Evolutionary conservation across 495 filamentous ascomycete species (phyloP).

Genomic region (Penicillium riverlandense): DNA sequence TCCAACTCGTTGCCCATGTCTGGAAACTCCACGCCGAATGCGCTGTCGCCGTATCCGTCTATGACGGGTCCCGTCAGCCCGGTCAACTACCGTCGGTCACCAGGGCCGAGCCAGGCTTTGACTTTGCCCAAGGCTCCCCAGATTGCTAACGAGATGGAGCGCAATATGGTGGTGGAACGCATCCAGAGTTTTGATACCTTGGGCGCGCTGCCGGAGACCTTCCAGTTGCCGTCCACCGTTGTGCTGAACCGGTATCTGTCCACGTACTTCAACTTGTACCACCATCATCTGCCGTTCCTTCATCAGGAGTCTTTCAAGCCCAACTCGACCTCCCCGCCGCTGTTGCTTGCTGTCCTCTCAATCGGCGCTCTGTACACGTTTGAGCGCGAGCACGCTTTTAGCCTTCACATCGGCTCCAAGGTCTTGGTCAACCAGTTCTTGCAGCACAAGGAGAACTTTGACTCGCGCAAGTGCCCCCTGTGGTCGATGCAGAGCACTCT

Average conservation of each 20-base stretch:
- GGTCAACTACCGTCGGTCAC: constrained; percentile 60
- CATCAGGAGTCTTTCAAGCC: constrained; percentile 89
- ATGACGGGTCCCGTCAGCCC: constrained; percentile 68
- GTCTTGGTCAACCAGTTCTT: constrained; percentile 93
- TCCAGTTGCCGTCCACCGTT: constrained; percentile 71
- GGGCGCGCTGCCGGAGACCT: constrained; percentile 75
- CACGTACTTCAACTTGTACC: constrained; percentile 95
- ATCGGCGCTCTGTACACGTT: constrained; percentile 97
- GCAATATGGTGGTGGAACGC: constrained; percentile 74
- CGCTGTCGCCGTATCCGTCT: constrained; percentile 69
- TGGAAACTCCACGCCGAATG: constrained; percentile 69
- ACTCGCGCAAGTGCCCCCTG: constrained; percentile 93
- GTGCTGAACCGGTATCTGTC: constrained; percentile 84
- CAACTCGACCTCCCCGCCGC: constrained; percentile 64
- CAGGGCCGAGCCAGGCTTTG: constrained; percentile 55
- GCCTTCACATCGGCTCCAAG: constrained; percentile 97
- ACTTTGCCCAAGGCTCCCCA: constrained; percentile 62
- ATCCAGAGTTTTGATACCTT: constrained; percentile 74
- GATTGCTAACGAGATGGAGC: constrained; percentile 66
- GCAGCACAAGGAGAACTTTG: constrained; percentile 97
- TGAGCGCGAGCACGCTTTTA: constrained; percentile 90
- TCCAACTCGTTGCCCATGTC: constrained; percentile 63
- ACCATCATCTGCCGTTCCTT: constrained; percentile 93
- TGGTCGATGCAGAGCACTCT: constrained; percentile 97
- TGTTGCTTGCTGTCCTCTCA: constrained; percentile 86